A percentile compares a stretch with the other conserved stretches of the same genome.
Evolutionary conservation across 805 yeast genomes (phyloP).

Genomic region (Komagataella mondaviorum): DNA sequence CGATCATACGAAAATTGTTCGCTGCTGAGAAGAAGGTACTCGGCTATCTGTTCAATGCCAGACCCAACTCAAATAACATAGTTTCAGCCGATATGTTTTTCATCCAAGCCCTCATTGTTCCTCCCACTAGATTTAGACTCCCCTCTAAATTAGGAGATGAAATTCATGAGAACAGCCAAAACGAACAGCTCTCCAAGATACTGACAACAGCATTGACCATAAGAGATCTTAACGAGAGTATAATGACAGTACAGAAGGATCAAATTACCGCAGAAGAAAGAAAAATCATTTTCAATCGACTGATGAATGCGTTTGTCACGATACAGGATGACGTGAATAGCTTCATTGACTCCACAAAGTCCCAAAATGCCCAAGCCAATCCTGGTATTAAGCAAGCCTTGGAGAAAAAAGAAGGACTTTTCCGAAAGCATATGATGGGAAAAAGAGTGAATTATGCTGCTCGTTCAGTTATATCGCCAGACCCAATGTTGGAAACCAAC

Average conservation of each 20-base stretch:
- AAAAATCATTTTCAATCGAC: constrained; percentile 66
- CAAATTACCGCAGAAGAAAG: constrained; percentile 55
- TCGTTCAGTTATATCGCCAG: constrained; percentile 97
- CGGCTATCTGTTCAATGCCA: constrained; percentile 66
- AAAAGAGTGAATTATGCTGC: constrained; percentile 98
- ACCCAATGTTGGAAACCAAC: constrained; percentile 94
- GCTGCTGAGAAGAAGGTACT: constrained; percentile 56
- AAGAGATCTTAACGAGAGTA: constrained; percentile 81
- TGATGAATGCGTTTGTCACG: constrained; percentile 93
- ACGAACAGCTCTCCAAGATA: constrained; percentile 72
- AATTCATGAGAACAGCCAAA: constrained; percentile 87
- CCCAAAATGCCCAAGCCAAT: constrained; percentile 63
- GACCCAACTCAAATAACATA: constrained; percentile 41
- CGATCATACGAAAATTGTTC: constrained; percentile 65
- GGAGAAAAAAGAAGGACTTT: constrained; percentile 96
- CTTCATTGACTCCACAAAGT: constrained; percentile 83
- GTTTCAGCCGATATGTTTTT: constrained; percentile 75
- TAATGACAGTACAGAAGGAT: constrained; percentile 48
- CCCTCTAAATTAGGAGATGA: constrained; percentile 97
- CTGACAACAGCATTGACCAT: constrained; percentile 70
- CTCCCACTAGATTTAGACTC: constrained; percentile 91
- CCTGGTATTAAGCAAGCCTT: constrained; percentile 97
- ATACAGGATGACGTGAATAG: constrained; percentile 92
- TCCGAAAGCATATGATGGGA: constrained; percentile 99
- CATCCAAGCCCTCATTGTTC: constrained; percentile 79